phyloP scores from a whole-genome alignment of 2,329 filamentous ascomycete genomes.

The Fusarium austroafricanum region DNA sequence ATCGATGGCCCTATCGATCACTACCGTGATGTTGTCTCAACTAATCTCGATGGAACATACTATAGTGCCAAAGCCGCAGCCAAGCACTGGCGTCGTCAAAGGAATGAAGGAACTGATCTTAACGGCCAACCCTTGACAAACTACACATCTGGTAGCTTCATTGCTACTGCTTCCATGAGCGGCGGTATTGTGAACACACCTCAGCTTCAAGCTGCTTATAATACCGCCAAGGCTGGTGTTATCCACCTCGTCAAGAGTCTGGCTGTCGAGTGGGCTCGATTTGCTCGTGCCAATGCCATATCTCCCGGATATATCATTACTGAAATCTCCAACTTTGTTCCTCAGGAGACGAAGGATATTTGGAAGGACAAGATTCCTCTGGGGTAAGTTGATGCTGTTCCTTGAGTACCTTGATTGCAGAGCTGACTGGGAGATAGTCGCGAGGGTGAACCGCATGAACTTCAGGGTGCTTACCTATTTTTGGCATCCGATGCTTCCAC shows the following conservation, averaged over 20 bases:
- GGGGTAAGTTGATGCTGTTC: constrained; percentile 28
- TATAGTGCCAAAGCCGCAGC: constrained; percentile 78
- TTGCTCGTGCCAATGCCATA: constrained; percentile 67
- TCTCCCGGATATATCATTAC: constrained; percentile 52
- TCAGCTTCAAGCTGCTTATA: constrained; percentile 67
- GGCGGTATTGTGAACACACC: constrained; percentile 64
- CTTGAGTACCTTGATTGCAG: not conserved
- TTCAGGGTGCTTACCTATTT: constrained; percentile 44
- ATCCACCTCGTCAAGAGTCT: constrained; percentile 67
- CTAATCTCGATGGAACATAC: constrained; percentile 79
- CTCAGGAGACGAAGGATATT: constrained; percentile 43
- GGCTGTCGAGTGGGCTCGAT: constrained; percentile 67
- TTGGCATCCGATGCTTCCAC: constrained; percentile 49
- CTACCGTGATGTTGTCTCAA: constrained; percentile 74
- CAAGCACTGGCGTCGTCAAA: constrained; percentile 74
- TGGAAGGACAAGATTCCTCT: constrained; percentile 46
- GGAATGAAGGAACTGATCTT: constrained; percentile 66
- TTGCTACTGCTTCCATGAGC: constrained; percentile 64
- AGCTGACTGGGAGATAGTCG: constrained; percentile 37
- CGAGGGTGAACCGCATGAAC: constrained; percentile 45
- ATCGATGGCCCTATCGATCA: constrained; percentile 73
- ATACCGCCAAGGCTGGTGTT: constrained; percentile 66
- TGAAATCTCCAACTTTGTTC: constrained; percentile 46
- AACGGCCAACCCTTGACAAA: constrained; percentile 35
- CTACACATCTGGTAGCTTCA: constrained; percentile 58